Evolutionary conservation across 1,284 basidiomycete species (phyloP), one percentile per base, ranked within the genome.

Genomic region (Austroboletus novae-zelandiae): DNA sequence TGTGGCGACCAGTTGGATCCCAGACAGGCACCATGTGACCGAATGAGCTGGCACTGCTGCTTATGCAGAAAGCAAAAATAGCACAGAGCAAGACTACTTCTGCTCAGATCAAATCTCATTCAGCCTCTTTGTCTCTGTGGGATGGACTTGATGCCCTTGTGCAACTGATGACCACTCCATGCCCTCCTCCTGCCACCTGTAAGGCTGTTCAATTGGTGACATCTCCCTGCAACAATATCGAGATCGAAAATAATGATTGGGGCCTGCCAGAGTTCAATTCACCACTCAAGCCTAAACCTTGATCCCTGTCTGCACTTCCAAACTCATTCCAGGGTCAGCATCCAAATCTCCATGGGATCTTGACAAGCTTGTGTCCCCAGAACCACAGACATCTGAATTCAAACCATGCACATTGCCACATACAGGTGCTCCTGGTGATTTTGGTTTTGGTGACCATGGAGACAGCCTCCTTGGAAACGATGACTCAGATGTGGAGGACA

Each of bases 381-480:
- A 45, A 59, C 1, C 51, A 55, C 40, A 51, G 52, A 39, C 15
- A 9, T 56, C 25, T 20, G 60, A 35, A 35, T 51, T 53, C 6
- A 29, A 8, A 23, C 55, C 57, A 10, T 37, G 20, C 7, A 7
- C 18, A 29, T 62, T 52, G 23, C 56, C 55, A 35, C 71, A 71
- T 3, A 64, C 74, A 0, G 53, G 50, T 7, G 58, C 55, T 1
- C 79, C 79, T 0, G 76, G 77, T 8, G 75, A 82, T 55, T 86
- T 88, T 57, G 84, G 86, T 61, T 87, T 84, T 66, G 84, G 81
- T 1, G 74, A 81, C 60, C 73, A 78, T 10, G 78, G 81, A 52
- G 74, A 76, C 60, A 60, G 60, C 11, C 51, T 71, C 36, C 56
- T 72, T 6, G 66, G 57, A 34, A 65, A 69, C 45, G 59, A 71